Base-by-base conservation (phyloP, 441 rosid genomes). In the Flueggea neowawraea region DNA sequence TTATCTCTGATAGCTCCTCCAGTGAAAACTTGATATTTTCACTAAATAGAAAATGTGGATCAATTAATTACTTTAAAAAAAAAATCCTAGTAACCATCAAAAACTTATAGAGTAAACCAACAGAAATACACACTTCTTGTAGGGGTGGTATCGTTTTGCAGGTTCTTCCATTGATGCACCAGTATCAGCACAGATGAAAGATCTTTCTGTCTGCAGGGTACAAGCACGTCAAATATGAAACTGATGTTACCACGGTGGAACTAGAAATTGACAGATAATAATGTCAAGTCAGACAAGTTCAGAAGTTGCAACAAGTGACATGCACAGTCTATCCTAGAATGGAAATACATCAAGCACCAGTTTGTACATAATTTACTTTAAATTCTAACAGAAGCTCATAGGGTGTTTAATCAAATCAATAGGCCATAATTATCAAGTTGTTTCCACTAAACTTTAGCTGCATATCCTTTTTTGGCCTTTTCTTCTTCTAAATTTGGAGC, bases 161-260 rank as follows among this genome's bases (percentile, higher is more conserved):
- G 90, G 81, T 66, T 78, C 94, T 70, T 78, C 81, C 79, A 91
- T 69, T 81, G 89, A 66, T 45, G 96, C 87, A 65, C 99, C 97
- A 14, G 99, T 95, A 81, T 95, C 99, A 17, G 82, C 82, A 70
- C 99, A 95, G 61, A 95, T 81, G 69, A 86, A 86, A 61, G 96
- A 95, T 78, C 86, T 88, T 74, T 95, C 97, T 31, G 83, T 77
- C 99, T 95, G 84, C 80, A 79, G 12, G 72, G 63, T 33, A 49
- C 31, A 62, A 53, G 41, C 44, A 68, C 6, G 41, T 22, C 28
- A 22, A 22, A 22, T 2, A 22, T 22, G 28, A 22, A 22, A 22
- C 28, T 22, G 28, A 22, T 22, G 9, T 36, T 36, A 36, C 41
- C 41, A 36, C 41, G 41, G 41, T 33, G 41, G 7, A 36, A 36